Evolutionary conservation across 1,139 yeast genomes (phyloP), one percentile per base, ranked within the genome.

Genomic region (Ogataea hybrid): DNA sequence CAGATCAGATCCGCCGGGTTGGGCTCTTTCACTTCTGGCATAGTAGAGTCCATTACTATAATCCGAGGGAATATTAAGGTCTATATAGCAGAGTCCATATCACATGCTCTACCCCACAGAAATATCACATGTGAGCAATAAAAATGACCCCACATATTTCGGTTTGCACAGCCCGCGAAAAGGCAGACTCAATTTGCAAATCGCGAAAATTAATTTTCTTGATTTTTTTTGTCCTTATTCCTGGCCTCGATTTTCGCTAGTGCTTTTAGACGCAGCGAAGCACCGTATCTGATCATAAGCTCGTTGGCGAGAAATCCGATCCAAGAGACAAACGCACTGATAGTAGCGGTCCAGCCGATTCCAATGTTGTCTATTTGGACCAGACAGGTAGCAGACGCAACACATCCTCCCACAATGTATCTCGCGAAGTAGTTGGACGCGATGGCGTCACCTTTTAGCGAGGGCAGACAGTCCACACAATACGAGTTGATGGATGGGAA

Each of bases 391-490:
- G 74, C 79, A 6, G 76, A 66, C 0, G 75, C 75, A 10, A 76
- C 58, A 1, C 77, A 79, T 12, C 75, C 77, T 4, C 75, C 72
- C 27, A 49, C 28, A 2, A 73, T 46, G 50, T 70, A 76, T 41
- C 82, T 57, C 1, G 71, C 60, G 41, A 73, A 68, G 45, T 77
- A 77, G 50, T 76, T 76, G 12, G 75, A 70, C 0, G 73, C 78
- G 32, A 77, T 70, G 1, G 76, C 79, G 51, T 73, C 79, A 15
- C 81, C 78, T 25, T 68, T 68, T 30, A 75, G 53, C 35, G 71
- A 68, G 2, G 81, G 80, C 69, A 76, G 65, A 2, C 75, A 70
- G 53, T 77, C 82, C 11, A 75, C 76, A 57, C 81, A 75, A 51
- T 77, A 77, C 6, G 80, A 69, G 51, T 77, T 77, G 18, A 72